Conservation (phyloP, 768 basidiomycete species). For the Mycena indigotica region DNA sequence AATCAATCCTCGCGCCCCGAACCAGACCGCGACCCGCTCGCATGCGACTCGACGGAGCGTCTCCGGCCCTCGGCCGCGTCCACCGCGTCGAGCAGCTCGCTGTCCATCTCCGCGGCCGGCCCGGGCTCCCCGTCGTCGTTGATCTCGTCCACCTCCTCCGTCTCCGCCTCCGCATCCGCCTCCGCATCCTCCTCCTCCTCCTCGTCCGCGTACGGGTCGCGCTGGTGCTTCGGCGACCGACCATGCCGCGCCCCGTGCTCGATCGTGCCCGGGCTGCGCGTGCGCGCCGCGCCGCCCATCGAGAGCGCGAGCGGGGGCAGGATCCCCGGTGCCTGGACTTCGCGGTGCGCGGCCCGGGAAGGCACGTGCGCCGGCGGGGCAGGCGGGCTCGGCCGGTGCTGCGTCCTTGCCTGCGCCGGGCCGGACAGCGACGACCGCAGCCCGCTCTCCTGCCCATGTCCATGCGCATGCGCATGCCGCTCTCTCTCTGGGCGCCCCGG, state of each 20-base stretch:
- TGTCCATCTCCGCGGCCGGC: conserved; percentile 12
- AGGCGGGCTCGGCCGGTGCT: neutral
- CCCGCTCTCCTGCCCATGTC: conserved; percentile 4
- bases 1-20: too few relatives aligned
- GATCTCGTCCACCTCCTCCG: conserved; percentile 31
- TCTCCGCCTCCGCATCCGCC: conserved; percentile 29
- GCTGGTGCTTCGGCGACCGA: neutral
- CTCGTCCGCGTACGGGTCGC: neutral
- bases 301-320: conserved; percentile 8
- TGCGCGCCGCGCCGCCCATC: neutral
- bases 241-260: neutral
- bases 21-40: too few relatives aligned
- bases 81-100: conserved; percentile 36
- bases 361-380: neutral
- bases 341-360: neutral
- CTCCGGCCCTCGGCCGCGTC: conserved; percentile 35
- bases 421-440: conserved; percentile 25
- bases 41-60: too few relatives aligned
- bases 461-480: neutral
- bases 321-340: conserved; percentile 1
- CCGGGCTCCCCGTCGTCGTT: conserved; percentile 5
- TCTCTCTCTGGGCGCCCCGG: neutral
- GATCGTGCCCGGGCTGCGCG: conserved; percentile 15
- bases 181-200: conserved; percentile 9
- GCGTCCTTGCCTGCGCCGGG: conserved; percentile 1